These are phyloP conservation scores for Ashbya aceris DNA, from an alignment of 1,139 yeast genomes.

Conservation along the genomic window DNA sequence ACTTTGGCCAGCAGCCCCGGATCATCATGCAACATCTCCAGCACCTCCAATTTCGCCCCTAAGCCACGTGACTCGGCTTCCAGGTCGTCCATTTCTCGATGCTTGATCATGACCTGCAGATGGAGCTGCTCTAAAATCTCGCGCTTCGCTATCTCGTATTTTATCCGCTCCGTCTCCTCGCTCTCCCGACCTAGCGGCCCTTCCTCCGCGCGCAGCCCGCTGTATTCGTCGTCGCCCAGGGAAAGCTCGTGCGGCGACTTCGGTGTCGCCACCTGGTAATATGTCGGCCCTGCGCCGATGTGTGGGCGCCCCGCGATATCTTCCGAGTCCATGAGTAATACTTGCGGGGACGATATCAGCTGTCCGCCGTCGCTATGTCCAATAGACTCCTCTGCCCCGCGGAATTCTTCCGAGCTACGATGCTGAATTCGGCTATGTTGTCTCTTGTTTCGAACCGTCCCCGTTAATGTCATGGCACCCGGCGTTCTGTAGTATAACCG, in stretches of 20 bases:
- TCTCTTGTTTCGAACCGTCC: too few species aligned
- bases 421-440: too few species aligned
- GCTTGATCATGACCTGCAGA: slow-evolving; percentile 61
- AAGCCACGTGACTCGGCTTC: slow-evolving; percentile 58
- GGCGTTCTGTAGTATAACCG: too few species aligned
- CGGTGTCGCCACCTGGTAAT: slow-evolving; percentile 35
- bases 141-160: slow-evolving; percentile 25
- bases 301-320: slow-evolving; percentile 11
- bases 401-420: too few species aligned
- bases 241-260: slow-evolving; percentile 33
- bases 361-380: not conserved
- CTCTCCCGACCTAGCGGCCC: slow-evolving; percentile 14
- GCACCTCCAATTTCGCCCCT: slow-evolving; percentile 48
- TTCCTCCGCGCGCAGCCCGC: not conserved
- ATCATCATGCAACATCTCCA: slow-evolving; percentile 47
- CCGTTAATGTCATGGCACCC: too few species aligned
- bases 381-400: not conserved
- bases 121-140: slow-evolving; percentile 41
- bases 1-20: slow-evolving; percentile 21
- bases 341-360: slow-evolving; percentile 9
- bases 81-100: slow-evolving; percentile 50
- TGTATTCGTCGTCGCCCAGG: slow-evolving; percentile 11
- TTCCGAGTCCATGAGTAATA: slow-evolving; percentile 18
- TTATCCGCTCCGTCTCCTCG: slow-evolving; percentile 25
- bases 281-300: slow-evolving; percentile 8